Base-by-base conservation (phyloP, 352 stramenopile genomes). In the Phytopythium montanum region DNA sequence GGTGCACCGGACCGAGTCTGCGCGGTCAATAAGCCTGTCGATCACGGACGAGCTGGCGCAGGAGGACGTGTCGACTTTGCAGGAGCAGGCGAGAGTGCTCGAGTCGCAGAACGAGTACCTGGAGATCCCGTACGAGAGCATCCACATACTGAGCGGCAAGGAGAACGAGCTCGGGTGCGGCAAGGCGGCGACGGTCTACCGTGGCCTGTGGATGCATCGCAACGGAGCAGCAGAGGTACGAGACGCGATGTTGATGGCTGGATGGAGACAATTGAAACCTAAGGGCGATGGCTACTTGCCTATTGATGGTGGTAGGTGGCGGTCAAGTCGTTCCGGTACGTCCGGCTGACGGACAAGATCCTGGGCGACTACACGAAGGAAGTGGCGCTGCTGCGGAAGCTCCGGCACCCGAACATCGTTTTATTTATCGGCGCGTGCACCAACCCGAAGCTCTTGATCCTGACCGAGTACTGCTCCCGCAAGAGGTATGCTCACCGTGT, bases 371-470 rank as follows among this genome's bases (percentile, higher is more conserved):
- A 96, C 70, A 87, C 76, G 16, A 75, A 86, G 67, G 87, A 96
- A 79, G 87, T 96, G 19, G 87, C 83, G 31, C 61, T 96, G 57
- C 72, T 96, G 19, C 78, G 85, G 65, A 90, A 94, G 61, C 76
- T 96, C 57, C 94, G 93, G 65, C 87, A 96, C 56, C 87, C 87
- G 42, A 96, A 96, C 59, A 96, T 96, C 62, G 85, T 96, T 26
- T 72, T 96, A 71, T 96, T 96, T 75, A 96, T 96, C 63, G 87
- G 87, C 65, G 87, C 87, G 54, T 96, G 87, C 65, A 96, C 86
- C 54, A 83, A 94, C 53, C 86, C 87, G 21, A 94, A 92, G 68
- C 68, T 96, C 34, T 90, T 96, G 78, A 96, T 96, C 64, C 67
- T 96, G 46, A 96, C 84, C 14, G 87, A 96, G 64, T 96, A 94